Evolutionary conservation across 2,329 filamentous ascomycete species (phyloP).

Genomic region (Ascochyta viciae-villosae): DNA sequence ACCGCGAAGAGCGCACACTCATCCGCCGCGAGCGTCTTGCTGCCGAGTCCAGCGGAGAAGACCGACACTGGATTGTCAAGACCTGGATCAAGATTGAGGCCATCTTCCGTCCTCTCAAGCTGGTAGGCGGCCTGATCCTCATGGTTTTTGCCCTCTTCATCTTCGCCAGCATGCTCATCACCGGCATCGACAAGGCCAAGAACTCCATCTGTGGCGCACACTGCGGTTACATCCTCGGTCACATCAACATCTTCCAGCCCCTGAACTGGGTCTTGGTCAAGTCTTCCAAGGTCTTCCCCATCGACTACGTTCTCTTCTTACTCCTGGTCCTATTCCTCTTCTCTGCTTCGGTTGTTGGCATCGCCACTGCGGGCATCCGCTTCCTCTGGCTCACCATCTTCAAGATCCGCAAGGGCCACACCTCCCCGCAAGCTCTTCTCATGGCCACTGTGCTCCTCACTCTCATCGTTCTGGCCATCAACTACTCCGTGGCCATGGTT

Average conservation of each 20-base stretch:
- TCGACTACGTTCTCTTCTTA: constrained; percentile 91
- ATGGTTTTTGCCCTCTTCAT: constrained; percentile 76
- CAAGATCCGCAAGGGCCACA: constrained; percentile 86
- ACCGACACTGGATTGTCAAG: constrained; percentile 74
- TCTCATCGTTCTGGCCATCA: constrained; percentile 86
- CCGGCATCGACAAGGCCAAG: constrained; percentile 92
- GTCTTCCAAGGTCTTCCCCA: constrained; percentile 82
- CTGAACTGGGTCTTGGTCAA: constrained; percentile 88
- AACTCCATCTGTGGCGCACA: constrained; percentile 90
- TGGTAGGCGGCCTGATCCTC: constrained; percentile 81
- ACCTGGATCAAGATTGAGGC: constrained; percentile 82
- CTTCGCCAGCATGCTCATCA: constrained; percentile 93
- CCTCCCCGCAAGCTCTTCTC: constrained; percentile 88
- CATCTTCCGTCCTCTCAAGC: constrained; percentile 85
- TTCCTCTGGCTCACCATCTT: constrained; percentile 97
- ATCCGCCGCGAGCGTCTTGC: constrained; percentile 88
- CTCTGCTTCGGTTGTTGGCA: constrained; percentile 82
- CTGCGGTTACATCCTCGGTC: constrained; percentile 90
- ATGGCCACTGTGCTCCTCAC: constrained; percentile 91
- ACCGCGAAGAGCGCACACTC: constrained; percentile 90
- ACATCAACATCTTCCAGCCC: constrained; percentile 92
- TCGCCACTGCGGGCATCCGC: constrained; percentile 87
- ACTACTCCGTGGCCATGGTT: constrained; percentile 91
- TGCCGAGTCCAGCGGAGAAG: constrained; percentile 79
- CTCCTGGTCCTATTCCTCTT: constrained; percentile 88